Evolutionary conservation across 331 rosid species (phyloP).

Genomic region (Malus hybrid): DNA sequence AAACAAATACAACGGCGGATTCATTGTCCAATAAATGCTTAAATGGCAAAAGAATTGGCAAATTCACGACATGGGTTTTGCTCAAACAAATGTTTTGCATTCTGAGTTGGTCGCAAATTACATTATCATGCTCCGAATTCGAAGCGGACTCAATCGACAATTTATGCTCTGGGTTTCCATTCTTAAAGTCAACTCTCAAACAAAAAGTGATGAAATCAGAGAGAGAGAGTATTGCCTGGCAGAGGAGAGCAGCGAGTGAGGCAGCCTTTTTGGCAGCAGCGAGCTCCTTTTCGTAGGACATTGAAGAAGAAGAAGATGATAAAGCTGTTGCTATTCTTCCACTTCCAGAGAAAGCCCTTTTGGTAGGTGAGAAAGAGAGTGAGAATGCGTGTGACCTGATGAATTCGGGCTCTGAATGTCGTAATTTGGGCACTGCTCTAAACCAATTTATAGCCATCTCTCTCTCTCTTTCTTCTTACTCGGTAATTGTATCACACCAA

Average conservation of each 20-base stretch:
- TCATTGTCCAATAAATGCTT: neutral
- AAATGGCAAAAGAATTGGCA: neutral
- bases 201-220: neutral
- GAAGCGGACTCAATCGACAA: neutral
- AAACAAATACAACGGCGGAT: neutral
- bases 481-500: too few relatives aligned
- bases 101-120: neutral
- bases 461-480: too few relatives aligned
- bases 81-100: neutral
- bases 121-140: neutral
- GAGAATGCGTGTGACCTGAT: constrained; percentile 5
- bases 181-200: neutral
- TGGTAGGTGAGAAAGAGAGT: constrained; percentile 1
- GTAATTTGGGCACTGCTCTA: constrained; percentile 22
- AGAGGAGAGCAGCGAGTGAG: constrained; percentile 76
- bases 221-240: constrained; percentile 48
- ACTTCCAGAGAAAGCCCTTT: neutral
- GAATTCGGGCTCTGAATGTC: constrained; percentile 18
- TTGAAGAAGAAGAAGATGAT: constrained; percentile 28
- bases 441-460: constrained; percentile 30
- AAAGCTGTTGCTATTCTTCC: neutral
- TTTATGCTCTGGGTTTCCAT: constrained; percentile 1
- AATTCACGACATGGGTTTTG: neutral
- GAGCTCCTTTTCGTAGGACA: constrained; percentile 87
- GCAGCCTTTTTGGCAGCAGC: constrained; percentile 88